Percentiles rank a stretch among this genome's conserved stretches.
phyloP scores from a whole-genome alignment of 1,284 basidiomycete species.

The Vanrija sp. region DNA sequence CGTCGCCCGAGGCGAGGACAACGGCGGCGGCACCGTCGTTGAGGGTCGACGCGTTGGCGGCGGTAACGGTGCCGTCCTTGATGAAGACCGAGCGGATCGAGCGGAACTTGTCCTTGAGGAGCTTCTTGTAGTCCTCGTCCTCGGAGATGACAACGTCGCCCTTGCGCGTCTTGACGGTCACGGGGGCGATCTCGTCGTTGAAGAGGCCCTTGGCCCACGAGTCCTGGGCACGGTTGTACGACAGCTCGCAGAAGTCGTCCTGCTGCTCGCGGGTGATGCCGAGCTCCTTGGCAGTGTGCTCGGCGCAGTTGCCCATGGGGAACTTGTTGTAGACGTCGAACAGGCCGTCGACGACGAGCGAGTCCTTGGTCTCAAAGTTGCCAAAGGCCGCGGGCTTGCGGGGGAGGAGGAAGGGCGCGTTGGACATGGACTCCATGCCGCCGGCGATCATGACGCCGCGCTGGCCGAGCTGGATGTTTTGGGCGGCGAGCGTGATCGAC shows the following conservation, averaged over 20 bases:
- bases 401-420: constrained; percentile 87
- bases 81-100: constrained; percentile 83
- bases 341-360: constrained; percentile 88
- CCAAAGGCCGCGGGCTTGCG: constrained; percentile 85
- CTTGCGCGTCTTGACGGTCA: constrained; percentile 93
- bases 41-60: constrained; percentile 92
- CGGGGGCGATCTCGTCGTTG: constrained; percentile 81
- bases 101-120: constrained; percentile 88
- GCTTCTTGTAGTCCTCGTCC: constrained; percentile 97
- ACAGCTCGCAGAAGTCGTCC: constrained; percentile 87
- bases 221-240: constrained; percentile 85
- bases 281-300: constrained; percentile 78
- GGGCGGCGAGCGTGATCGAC: constrained; percentile 85
- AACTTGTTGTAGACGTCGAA: constrained; percentile 95
- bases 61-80: constrained; percentile 81
- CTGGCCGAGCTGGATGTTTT: constrained; percentile 81
- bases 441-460: constrained; percentile 81
- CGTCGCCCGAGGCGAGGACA: constrained; percentile 86
- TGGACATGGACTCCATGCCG: constrained; percentile 97
- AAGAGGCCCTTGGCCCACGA: constrained; percentile 87
- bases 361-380: constrained; percentile 80
- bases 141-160: constrained; percentile 84
- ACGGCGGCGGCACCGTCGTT: constrained; percentile 98
- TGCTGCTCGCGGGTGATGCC: constrained; percentile 78
- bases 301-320: constrained; percentile 94